Percentiles rank a stretch among this genome's conserved stretches.
Evolutionary conservation across 805 yeast genomes (phyloP).

Genomic region (Komagataella pastoris): DNA sequence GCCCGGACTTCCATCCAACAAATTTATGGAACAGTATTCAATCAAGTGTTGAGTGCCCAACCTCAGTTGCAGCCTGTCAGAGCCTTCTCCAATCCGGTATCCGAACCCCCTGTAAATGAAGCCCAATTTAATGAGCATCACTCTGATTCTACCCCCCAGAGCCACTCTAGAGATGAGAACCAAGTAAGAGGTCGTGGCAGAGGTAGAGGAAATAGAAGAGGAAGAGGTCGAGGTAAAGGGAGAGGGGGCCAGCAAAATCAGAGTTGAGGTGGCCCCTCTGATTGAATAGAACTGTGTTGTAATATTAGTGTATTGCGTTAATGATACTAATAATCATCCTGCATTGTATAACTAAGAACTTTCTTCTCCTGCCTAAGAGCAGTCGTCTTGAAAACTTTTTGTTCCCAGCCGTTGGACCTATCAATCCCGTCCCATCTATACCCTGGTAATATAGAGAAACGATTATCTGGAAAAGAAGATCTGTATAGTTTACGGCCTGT

Average conservation of each 20-base stretch:
- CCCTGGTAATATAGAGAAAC: conserved; percentile 73
- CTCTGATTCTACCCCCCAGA: conserved; percentile 1
- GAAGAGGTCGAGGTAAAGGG: conserved; percentile 8
- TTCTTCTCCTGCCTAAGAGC: conserved; percentile 19
- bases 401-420: conserved; percentile 80
- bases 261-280: neutral
- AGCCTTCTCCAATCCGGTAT: conserved; percentile 1
- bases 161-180: neutral
- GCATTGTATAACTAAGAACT: conserved; percentile 19
- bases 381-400: conserved; percentile 34
- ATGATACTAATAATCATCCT: conserved; percentile 19
- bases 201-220: conserved; percentile 10
- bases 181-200: conserved; percentile 5
- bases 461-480: conserved; percentile 46
- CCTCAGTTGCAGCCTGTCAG: neutral
- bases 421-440: conserved; percentile 87
- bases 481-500: conserved; percentile 44
- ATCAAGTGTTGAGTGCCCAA: conserved; percentile 8
- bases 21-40: conserved; percentile 15
- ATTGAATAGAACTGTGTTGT: neutral
- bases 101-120: conserved; percentile 2
- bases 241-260: neutral
- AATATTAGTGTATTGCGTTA: neutral
- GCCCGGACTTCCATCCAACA: conserved; percentile 11
- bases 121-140: neutral